Percentiles rank a stretch among this genome's conserved stretches.
Evolutionary conservation across 2,329 filamentous ascomycete genomes (phyloP).

Genomic region (Penicillium frequentans): DNA sequence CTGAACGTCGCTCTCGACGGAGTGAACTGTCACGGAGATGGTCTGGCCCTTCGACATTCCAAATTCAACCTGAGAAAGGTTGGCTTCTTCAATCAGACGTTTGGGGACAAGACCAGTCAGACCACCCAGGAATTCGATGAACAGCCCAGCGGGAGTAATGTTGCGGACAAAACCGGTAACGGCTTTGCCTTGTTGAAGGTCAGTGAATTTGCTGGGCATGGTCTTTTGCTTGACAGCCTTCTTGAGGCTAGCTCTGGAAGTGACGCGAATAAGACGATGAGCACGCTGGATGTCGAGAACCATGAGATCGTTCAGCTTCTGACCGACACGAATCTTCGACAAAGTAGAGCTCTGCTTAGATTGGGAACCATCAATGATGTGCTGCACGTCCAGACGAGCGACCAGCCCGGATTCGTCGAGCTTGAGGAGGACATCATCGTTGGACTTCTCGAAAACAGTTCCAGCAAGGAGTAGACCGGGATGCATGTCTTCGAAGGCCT

Average conservation of each 20-base stretch:
- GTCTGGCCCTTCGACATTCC: constrained; percentile 77
- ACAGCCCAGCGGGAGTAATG: constrained; percentile 76
- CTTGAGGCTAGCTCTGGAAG: constrained; percentile 79
- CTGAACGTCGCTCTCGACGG: constrained; percentile 67
- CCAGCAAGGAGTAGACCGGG: constrained; percentile 75
- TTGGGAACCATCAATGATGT: constrained; percentile 80
- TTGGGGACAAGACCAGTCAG: constrained; percentile 79
- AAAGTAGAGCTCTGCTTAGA: constrained; percentile 75
- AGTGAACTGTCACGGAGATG: constrained; percentile 69
- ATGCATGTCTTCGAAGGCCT: constrained; percentile 69
- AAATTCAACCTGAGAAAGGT: constrained; percentile 68
- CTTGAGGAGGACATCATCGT: constrained; percentile 74
- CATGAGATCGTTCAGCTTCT: constrained; percentile 77
- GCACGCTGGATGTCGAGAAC: constrained; percentile 82
- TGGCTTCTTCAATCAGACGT: constrained; percentile 71
- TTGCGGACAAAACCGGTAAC: constrained; percentile 82
- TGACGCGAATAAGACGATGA: constrained; percentile 72
- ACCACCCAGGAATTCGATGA: constrained; percentile 81
- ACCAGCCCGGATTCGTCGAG: constrained; percentile 72
- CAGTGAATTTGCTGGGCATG: constrained; percentile 69
- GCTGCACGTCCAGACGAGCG: constrained; percentile 72
- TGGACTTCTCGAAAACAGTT: constrained; percentile 77
- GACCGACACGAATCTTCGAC: constrained; percentile 80
- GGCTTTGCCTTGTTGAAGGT: constrained; percentile 67
- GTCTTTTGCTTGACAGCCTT: constrained; percentile 70